Conservation (phyloP, 2,329 filamentous ascomycete species). For the Phialophora tarda region DNA sequence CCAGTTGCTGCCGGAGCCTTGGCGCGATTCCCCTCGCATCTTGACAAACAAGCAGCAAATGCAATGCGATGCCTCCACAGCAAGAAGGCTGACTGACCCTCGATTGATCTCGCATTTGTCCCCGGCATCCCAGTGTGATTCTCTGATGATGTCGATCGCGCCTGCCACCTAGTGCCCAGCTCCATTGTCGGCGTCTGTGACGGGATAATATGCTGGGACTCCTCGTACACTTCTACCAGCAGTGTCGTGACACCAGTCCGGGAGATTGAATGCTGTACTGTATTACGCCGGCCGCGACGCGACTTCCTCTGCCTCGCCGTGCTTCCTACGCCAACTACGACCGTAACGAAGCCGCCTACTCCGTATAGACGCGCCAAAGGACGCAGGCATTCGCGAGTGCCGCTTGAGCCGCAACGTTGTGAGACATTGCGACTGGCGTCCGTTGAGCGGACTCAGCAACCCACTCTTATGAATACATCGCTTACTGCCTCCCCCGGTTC, state of each 20-base stretch:
- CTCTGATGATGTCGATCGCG: slow-evolving; percentile 11
- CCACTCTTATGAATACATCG: slow-evolving; percentile 25
- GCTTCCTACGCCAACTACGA: slow-evolving; percentile 13
- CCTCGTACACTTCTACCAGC: slow-evolving; percentile 19
- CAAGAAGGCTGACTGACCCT: not conserved
- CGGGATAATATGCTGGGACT: slow-evolving; percentile 33
- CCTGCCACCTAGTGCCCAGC: slow-evolving; percentile 24
- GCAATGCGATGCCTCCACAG: not conserved
- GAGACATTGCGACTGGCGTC: slow-evolving; percentile 16
- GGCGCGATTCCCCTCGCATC: slow-evolving; percentile 10
- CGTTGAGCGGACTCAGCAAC: slow-evolving; percentile 16
- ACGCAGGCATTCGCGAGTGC: slow-evolving; percentile 11
- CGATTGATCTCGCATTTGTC: not conserved
- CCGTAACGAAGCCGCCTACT: not conserved
- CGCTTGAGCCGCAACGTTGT: slow-evolving; percentile 16
- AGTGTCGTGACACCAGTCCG: slow-evolving; percentile 31
- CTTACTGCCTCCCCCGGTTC: not conserved
- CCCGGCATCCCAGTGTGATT: not conserved
- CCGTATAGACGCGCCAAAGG: slow-evolving; percentile 5
- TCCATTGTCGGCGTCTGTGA: slow-evolving; percentile 24
- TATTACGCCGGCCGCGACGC: slow-evolving; percentile 1
- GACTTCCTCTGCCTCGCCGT: not conserved
- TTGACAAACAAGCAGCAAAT: not conserved
- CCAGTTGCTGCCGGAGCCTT: slow-evolving; percentile 5
- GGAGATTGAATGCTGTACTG: slow-evolving; percentile 31